These are phyloP conservation scores for Eremochloa ophiuroides DNA, from an alignment of 176 grass and related monocot genomes.

Conservation along the genomic window DNA sequence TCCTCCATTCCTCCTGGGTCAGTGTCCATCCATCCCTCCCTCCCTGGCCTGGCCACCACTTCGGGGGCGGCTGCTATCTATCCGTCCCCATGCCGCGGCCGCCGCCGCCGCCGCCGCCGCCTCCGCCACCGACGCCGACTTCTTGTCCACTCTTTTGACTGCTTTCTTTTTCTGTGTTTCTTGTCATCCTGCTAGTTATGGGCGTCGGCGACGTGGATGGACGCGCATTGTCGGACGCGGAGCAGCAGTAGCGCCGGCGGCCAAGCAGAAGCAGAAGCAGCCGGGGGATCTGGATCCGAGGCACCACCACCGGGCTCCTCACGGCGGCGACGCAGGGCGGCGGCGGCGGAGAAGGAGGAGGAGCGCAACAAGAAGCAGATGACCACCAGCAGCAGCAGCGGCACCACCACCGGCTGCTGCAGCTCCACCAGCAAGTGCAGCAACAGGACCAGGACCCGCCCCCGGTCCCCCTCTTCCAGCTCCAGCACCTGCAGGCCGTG, in stretches of 20 bases:
- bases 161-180: background rate
- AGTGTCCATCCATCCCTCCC: constrained; percentile 1
- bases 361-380: constrained; percentile 26
- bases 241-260: constrained; percentile 39
- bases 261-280: constrained; percentile 1
- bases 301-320: constrained; percentile 53
- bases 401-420: constrained; percentile 27
- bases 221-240: constrained; percentile 28
- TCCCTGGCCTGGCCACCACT: constrained; percentile 40
- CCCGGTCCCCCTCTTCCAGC: constrained; percentile 33
- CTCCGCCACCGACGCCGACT: too few species aligned
- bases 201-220: constrained; percentile 82
- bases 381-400: constrained; percentile 26
- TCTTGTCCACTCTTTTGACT: constrained; percentile 9
- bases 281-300: constrained; percentile 95
- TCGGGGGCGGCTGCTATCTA: background rate
- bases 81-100: background rate
- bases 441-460: constrained; percentile 31
- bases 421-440: constrained; percentile 34
- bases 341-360: background rate
- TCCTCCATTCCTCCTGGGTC: constrained; percentile 40
- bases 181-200: constrained; percentile 55
- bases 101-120: background rate
- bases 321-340: constrained; percentile 43
- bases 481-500: constrained; percentile 46